Evolutionary conservation across 805 yeast species (phyloP).

Genomic region (Myxozyma neglecta): DNA sequence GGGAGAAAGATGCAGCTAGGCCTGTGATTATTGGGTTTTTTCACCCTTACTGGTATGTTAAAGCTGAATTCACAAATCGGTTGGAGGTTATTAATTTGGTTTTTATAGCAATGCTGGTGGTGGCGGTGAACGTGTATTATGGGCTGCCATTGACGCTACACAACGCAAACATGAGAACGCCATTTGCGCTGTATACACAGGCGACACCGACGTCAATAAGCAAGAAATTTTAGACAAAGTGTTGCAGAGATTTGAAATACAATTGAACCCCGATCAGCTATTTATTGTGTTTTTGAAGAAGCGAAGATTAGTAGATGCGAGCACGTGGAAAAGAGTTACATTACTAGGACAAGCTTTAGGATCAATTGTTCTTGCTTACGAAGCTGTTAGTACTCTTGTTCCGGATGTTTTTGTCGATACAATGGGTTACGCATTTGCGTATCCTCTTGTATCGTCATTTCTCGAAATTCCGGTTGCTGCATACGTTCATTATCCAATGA

Average conservation of each 20-base stretch:
- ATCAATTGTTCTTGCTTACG: conserved; percentile 63
- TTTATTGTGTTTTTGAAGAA: conserved; percentile 60
- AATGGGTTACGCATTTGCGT: conserved; percentile 88
- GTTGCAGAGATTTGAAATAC: conserved; percentile 51
- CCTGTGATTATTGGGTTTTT: conserved; percentile 71
- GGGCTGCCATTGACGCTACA: conserved; percentile 87
- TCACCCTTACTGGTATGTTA: conserved; percentile 65
- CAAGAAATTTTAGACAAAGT: conserved; percentile 45
- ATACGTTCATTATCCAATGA: conserved; percentile 93
- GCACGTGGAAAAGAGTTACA: conserved; percentile 76
- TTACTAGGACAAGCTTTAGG: conserved; percentile 87
- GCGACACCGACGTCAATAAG: conserved; percentile 48
- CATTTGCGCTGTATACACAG: conserved; percentile 71
- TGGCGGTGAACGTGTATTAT: conserved; percentile 94
- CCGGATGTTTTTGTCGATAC: conserved; percentile 96
- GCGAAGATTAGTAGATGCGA: conserved; percentile 64
- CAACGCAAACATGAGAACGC: conserved; percentile 50
- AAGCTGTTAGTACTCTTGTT: conserved; percentile 62
- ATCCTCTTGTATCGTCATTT: conserved; percentile 59
- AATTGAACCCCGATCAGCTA: conserved; percentile 52
- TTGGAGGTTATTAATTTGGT: not conserved
- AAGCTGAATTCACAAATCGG: not conserved
- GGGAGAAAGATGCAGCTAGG: conserved; percentile 1
- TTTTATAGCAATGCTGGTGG: conserved; percentile 85
- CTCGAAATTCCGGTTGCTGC: conserved; percentile 75